Evolutionary conservation across 306 rosid genomes (phyloP), one percentile per base, ranked within the genome.

Genomic region (Coriaria nepalensis): DNA sequence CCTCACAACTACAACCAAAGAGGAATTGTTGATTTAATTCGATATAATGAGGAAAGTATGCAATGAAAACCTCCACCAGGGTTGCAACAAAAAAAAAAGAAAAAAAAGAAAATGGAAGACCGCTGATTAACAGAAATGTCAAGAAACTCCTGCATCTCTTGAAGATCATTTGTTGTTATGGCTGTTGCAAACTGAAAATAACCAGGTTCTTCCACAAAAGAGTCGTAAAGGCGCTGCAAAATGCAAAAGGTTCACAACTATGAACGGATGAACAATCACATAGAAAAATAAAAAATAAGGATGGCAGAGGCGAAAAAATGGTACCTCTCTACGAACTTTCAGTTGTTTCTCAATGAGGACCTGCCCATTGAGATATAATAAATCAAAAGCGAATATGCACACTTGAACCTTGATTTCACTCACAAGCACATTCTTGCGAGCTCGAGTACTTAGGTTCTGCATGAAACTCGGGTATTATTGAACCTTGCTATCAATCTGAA

Each of bases 361-460:
- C 68, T 63, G 72, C 44, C 87, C 97, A 61, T 90, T 80, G 49
- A 77, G 92, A 64, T 79, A 84, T 61, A 90, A 48, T 63, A 84
- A 43, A 73, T 90, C 97, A 72, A 90, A 90, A 57, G 92, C 92
- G 75, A 66, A 90, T 64, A 85, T 56, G 75, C 95, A 81, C 56
- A 84, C 95, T 39, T 77, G 51, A 54, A 84, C 82, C 80, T 84
- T 84, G 49, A 90, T 75, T 49, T 81, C 84, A 61, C 67, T 53
- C 36, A 81, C 0, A 13, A 53, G 63, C 48, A 90, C 95, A 62
- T 90, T 81, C 78, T 90, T 90, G 44, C 97, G 93, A 45, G 93
- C 81, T 56, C 97, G 83, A n/a, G 95, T 81, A 67, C 74, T 78
- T 57, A 90, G 95, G 46, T 64, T 67, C 97, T 90, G 95, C 47